Conservation (phyloP, 1,139 yeast genomes). For the Sugiyamaella paludigena region DNA sequence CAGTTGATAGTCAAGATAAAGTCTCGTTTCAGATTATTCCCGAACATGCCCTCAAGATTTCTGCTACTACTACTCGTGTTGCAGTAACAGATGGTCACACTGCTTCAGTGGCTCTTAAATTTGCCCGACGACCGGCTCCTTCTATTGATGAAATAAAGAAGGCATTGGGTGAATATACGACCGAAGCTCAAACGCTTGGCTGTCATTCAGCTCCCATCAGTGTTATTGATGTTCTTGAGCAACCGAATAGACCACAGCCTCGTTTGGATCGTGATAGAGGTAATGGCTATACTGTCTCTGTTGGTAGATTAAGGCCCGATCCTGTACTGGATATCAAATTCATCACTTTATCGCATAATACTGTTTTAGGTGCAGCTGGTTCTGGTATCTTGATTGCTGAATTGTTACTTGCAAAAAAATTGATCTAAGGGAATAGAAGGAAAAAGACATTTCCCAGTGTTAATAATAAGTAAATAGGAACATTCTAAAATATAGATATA, state of each 20-base stretch:
- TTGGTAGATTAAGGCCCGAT: slow-evolving; percentile 92
- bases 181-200: slow-evolving; percentile 74
- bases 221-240: slow-evolving; percentile 87
- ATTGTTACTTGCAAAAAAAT: slow-evolving; percentile 69
- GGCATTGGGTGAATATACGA: slow-evolving; percentile 67
- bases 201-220: slow-evolving; percentile 93
- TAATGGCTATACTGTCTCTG: slow-evolving; percentile 89
- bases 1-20: slow-evolving; percentile 44
- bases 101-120: slow-evolving; percentile 85
- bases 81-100: slow-evolving; percentile 98
- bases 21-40: slow-evolving; percentile 58
- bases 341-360: slow-evolving; percentile 95
- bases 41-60: slow-evolving; percentile 73
- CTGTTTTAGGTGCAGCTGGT: slow-evolving; percentile 98
- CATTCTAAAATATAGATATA: not conserved
- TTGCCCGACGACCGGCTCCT: slow-evolving; percentile 81
- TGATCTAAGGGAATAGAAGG: slow-evolving; percentile 48
- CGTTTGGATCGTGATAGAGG: slow-evolving; percentile 96
- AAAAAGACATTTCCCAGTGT: no score
- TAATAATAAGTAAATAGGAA: not conserved
- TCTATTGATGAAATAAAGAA: slow-evolving; percentile 74
- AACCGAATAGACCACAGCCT: slow-evolving; percentile 95
- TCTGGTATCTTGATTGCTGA: slow-evolving; percentile 98
- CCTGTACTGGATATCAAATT: slow-evolving; percentile 91
- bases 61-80: slow-evolving; percentile 96